Evolutionary conservation across 2,329 filamentous ascomycete species (phyloP), one percentile per base, ranked within the genome.

Genomic region (Cryphonectria naterciae): DNA sequence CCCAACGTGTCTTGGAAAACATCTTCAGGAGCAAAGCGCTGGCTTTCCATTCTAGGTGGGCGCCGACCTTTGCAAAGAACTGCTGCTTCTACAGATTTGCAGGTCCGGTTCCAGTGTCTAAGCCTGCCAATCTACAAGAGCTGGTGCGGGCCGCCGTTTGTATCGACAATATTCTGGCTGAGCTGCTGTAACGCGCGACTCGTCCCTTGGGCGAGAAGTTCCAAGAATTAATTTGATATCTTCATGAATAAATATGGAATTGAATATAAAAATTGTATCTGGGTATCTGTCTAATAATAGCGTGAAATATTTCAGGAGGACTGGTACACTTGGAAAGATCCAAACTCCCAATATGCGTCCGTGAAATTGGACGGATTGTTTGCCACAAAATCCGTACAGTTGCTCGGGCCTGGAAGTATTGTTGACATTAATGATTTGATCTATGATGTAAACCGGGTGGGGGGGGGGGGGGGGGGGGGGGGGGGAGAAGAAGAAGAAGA

Each of bases 341-440:
- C 86, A 80, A 92, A 90, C 79, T 88, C 88, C 91, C 87, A 93
- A 77, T 84, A 92, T 1, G 87, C 90, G 76, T 87, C 84, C 60
- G 80, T 82, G 77, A 89, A 92, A 1, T 80, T 86, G 28, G 77
- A 79, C 28, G 85, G 88, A 74, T 88, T 86, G 68, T 85, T 86
- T 7, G 88, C 85, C 10, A 91, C 89, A 73, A 83, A 87, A 65
- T 87, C 83, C 4, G 81, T 81, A 76, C 89, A 92, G 69, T 84
- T 89, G 32, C 82, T 84, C 0, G 88, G 84, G 75, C 87, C 84
- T 85, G 65, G 46, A 28, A 32, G 1, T 43, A 17, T 8, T 6
- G 22, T 25, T 19, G 17, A 37, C 1, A 37, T 67, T 39, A 67
- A 22, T 4, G 22, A 4, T 37, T 17, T 25, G 22, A 28, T 52